Percentiles rank a stretch among this genome's conserved stretches.
Evolutionary conservation across 495 filamentous ascomycete species (phyloP).

Genomic region (Tuber brumale): DNA sequence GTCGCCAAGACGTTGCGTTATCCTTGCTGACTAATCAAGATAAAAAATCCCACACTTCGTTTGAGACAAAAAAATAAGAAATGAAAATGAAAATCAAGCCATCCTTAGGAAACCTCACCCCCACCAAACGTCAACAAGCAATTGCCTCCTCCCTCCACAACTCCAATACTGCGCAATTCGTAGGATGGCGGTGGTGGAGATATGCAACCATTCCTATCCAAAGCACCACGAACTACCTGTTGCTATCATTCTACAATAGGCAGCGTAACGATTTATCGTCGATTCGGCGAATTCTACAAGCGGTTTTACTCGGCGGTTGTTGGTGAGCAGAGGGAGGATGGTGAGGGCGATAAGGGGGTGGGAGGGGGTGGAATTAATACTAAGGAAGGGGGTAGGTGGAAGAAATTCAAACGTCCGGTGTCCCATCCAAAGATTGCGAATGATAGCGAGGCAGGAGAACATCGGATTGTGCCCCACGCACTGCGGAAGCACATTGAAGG

Average conservation of each 20-base stretch:
- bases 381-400: background rate
- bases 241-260: background rate
- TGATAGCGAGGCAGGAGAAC: background rate
- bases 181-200: constrained; percentile 27
- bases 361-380: background rate
- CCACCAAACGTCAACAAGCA: constrained; percentile 20
- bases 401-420: background rate
- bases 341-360: background rate
- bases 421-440: background rate
- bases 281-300: constrained; percentile 39
- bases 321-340: background rate
- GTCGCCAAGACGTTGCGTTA: background rate
- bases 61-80: background rate
- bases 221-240: constrained; percentile 15
- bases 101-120: background rate
- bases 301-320: constrained; percentile 37
- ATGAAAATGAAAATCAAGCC: background rate
- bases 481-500: constrained; percentile 1
- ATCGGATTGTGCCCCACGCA: background rate
- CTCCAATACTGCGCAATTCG: background rate
- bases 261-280: background rate
- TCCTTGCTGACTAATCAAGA: constrained; percentile 7
- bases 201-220: constrained; percentile 34
- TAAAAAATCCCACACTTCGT: background rate
- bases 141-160: background rate